Evolutionary conservation across 106 monocot genomes (phyloP).

Genomic region (Agapanthus africanus): DNA sequence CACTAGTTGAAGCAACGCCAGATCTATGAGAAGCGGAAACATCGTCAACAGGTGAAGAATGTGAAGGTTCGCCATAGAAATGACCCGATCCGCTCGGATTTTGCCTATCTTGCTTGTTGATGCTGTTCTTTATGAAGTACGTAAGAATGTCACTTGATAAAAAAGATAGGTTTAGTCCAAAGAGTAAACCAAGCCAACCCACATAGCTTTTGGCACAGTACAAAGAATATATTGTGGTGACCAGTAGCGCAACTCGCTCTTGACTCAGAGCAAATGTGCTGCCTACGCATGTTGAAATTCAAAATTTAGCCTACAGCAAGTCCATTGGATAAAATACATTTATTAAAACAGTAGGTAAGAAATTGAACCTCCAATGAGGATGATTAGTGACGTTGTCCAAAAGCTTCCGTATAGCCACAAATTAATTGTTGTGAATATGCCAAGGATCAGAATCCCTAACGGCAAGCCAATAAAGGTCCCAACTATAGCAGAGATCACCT

Average conservation of each 20-base stretch:
- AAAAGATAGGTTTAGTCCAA: constrained; percentile 78
- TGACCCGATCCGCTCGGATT: constrained; percentile 18
- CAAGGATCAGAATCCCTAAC: constrained; percentile 40
- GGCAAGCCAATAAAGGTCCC: constrained; percentile 50
- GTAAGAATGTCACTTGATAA: constrained; percentile 77
- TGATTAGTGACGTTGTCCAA: constrained; percentile 67
- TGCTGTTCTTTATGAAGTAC: constrained; percentile 55
- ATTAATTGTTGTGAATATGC: constrained; percentile 33
- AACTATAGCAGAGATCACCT: constrained; percentile 47
- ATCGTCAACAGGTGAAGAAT: constrained; percentile 34
- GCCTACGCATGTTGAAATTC: constrained; percentile 31
- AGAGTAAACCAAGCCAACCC: constrained; percentile 82
- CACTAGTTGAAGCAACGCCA: constrained; percentile 77
- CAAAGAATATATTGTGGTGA: constrained; percentile 67
- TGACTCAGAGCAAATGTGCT: constrained; percentile 45
- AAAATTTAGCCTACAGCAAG: constrained; percentile 3
- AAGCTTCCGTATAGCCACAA: constrained; percentile 89
- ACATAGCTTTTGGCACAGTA: constrained; percentile 68
- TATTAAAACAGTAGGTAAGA: not conserved
- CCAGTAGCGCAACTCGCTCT: constrained; percentile 64
- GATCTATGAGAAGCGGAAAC: constrained; percentile 25
- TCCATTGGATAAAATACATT: not conserved
- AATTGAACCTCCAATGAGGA: constrained; percentile 56
- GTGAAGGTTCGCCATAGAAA: constrained; percentile 21
- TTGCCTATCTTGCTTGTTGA: constrained; percentile 31